Base-by-base conservation (phyloP, 2,329 filamentous ascomycete genomes). In the Domatiomyces globalis region DNA sequence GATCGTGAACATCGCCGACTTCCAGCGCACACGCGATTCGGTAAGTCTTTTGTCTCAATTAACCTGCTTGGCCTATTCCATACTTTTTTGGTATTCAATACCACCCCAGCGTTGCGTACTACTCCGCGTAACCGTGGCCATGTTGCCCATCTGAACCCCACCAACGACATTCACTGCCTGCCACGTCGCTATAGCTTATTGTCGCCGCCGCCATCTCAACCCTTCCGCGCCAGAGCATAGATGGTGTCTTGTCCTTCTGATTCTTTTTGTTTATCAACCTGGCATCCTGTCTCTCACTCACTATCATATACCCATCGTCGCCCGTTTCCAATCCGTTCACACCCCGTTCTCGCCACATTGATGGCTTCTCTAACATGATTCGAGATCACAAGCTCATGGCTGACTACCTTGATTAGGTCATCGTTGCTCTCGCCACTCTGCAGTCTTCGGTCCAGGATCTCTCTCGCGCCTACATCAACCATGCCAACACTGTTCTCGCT, bases 401-500 rank as follows among this genome's bases (percentile, higher is more conserved):
- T 25, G 22, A 43, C 67, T 52, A 17, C 2, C 48, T 36, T 39
- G 12, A 53, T 22, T 65, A 90, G 85, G 81, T 90, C 58, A 79
- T 86, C 61, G 76, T 85, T 63, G 80, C 86, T 51, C 81, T 94
- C 58, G 80, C 83, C 58, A 85, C 83, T 53, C 83, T 95, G 48
- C 80, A 89, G 63, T 80, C 83, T 54, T 78, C 87, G 43, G 81
- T 95, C 65, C 83, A 85, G 63, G 83, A 82, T 53, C 83, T 94
- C 61, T 83, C 85, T 58, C 78, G 80, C 62, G 86, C 89, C 61
- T 95, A 94, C 70, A 79, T 94, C 63, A 84, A 87, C 65, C 87
- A 95, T 73, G 88, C 85, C 61, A 87, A 89, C 67, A 81, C 87
- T 6, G 79, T 94, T 46, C 78, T 95, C 22, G 82, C 82, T 43